Evolutionary conservation across 805 yeast genomes (phyloP), one percentile per base, ranked within the genome.

Genomic region (Teunomyces tritomae): DNA sequence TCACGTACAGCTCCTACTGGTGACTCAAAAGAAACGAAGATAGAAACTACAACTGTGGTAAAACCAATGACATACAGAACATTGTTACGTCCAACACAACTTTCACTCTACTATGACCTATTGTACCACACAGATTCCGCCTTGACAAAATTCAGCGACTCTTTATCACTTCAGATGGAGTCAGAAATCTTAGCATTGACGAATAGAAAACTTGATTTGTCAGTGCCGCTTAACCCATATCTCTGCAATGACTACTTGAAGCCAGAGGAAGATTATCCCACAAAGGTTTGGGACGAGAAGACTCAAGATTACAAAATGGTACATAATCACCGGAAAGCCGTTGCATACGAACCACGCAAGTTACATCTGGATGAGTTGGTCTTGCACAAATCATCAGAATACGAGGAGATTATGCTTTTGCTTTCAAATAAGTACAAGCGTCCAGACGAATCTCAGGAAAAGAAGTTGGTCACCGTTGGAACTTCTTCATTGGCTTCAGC

Each of bases 141-240:
- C 50, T 82, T 89, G 33, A 79, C 86, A 5, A 71, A 87, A 48
- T 87, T 89, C 63, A 84, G 89, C 30, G 98, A 92, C 65, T 77
- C 79, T 20, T 74, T 89, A 45, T 85, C 95, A 2, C 73, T 89
- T 27, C 84, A 83, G 46, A 82, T 92, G 79, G 98, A 94, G 67
- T 76, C 92, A n/a, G 97, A 91, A 65, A 81, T 91, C 24, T 70
- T 92, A 44, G 79, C 88, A 0, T 70, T 89, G 42, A 87, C 96
- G 2, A 79, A 86, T 50, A 77, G 98, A 51, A 86, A 89, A 50
- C 64, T 92, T 28, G 85, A 89, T 56, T 68, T 92, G 47, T 76
- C 84, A 10, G 89, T 87, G 1, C 87, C 91, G 0, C 63, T 84
- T 50, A 85, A 87, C 58, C 92, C 91, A 4, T 85, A 80, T 59